A percentile compares a stretch with the other conserved stretches of the same genome.
Conservation (phyloP, 805 yeast genomes). For the Nakazawaea ambrosiae region DNA sequence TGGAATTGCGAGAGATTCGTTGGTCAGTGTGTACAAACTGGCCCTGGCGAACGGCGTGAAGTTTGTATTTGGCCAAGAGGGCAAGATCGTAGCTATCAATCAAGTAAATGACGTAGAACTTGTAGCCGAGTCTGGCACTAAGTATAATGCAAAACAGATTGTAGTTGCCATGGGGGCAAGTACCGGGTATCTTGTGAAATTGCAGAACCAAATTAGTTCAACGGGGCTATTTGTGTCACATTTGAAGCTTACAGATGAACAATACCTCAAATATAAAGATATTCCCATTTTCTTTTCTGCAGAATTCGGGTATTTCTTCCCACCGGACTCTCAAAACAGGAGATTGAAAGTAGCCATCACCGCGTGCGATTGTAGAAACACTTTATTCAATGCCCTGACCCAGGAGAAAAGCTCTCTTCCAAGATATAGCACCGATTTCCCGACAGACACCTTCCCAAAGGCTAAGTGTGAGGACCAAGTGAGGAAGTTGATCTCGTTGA, state of each 20-base stretch:
- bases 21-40: conserved; percentile 16
- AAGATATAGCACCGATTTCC: conserved; percentile 21
- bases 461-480: conserved; percentile 19
- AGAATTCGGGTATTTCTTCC: conserved; percentile 38
- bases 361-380: conserved; percentile 16
- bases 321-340: conserved; percentile 33
- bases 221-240: conserved; percentile 31
- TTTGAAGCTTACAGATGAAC: conserved; percentile 27
- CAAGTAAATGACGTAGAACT: conserved; percentile 3
- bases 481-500: conserved; percentile 18
- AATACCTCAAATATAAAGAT: conserved; percentile 26
- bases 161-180: conserved; percentile 31
- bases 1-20: conserved; percentile 22
- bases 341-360: conserved; percentile 30
- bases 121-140: conserved; percentile 18
- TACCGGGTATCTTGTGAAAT: conserved; percentile 26
- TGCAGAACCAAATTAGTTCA: conserved; percentile 24
- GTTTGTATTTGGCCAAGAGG: conserved; percentile 16
- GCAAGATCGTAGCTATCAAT: conserved; percentile 11
- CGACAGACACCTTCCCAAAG: conserved; percentile 25
- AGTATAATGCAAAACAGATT: conserved; percentile 22
- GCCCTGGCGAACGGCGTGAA: conserved; percentile 15
- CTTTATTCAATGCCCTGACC: conserved; percentile 21
- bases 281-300: conserved; percentile 37
- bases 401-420: conserved; percentile 23